Percentiles rank a stretch among this genome's conserved stretches.
phyloP scores from a whole-genome alignment of 2,329 filamentous ascomycete genomes.

The Zopfia rhizophila region DNA sequence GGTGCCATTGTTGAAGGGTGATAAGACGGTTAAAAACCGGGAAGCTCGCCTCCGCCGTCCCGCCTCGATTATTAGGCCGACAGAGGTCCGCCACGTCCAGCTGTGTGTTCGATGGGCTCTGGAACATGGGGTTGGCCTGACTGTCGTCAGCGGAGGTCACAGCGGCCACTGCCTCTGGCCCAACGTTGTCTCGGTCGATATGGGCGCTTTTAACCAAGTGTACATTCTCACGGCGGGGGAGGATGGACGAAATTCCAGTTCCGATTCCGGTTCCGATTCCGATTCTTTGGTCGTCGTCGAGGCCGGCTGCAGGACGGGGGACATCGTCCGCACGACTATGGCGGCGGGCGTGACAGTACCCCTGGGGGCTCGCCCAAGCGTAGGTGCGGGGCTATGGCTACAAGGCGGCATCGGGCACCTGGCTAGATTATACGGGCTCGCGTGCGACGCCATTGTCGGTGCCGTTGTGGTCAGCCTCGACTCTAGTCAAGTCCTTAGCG shows the following conservation, averaged over 20 bases:
- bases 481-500: slow-evolving; percentile 58
- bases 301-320: slow-evolving; percentile 66
- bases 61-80: slow-evolving; percentile 60
- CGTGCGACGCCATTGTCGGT: slow-evolving; percentile 70
- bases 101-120: slow-evolving; percentile 67
- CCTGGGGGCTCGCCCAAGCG: slow-evolving; percentile 69
- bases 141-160: slow-evolving; percentile 68
- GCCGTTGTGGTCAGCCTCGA: slow-evolving; percentile 66
- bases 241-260: slow-evolving; percentile 25
- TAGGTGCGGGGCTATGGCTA: slow-evolving; percentile 71
- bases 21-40: slow-evolving; percentile 60
- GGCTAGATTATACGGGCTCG: slow-evolving; percentile 64
- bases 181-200: slow-evolving; percentile 67
- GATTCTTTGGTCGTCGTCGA: slow-evolving; percentile 60
- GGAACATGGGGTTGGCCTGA: slow-evolving; percentile 57
- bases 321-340: slow-evolving; percentile 63
- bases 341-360: slow-evolving; percentile 64
- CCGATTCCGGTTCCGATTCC: slow-evolving; percentile 26
- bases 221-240: slow-evolving; percentile 51
- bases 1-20: slow-evolving; percentile 50
- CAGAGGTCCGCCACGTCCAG: slow-evolving; percentile 61
- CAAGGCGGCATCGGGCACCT: slow-evolving; percentile 73
- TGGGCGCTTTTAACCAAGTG: slow-evolving; percentile 65
- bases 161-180: slow-evolving; percentile 67
- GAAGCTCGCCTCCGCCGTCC: slow-evolving; percentile 60